These are phyloP conservation scores for Poronia punctata DNA, from an alignment of 495 filamentous ascomycete genomes.

Conservation along the genomic window DNA sequence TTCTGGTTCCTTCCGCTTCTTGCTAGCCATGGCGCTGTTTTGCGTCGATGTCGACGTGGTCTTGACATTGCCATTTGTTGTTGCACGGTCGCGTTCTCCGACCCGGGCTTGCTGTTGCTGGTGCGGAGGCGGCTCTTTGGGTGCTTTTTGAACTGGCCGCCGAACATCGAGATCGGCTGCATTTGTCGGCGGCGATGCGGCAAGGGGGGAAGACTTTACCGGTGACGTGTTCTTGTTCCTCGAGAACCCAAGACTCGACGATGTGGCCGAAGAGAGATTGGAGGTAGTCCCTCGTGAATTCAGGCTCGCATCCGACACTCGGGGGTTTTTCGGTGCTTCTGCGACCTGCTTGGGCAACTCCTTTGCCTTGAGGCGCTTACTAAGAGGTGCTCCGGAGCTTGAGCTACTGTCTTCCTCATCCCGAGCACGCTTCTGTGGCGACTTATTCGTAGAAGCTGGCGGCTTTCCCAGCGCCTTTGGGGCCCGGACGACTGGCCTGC, in stretches of 20 bases:
- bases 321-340: conserved; percentile 23
- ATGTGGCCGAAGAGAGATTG: too few species aligned
- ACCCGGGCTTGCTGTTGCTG: conserved; percentile 15
- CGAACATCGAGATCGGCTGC: conserved; percentile 55
- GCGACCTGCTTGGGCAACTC: conserved; percentile 19
- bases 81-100: conserved; percentile 17
- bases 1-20: conserved; percentile 35
- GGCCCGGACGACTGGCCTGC: conserved; percentile 20
- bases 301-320: conserved; percentile 42
- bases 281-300: conserved; percentile 28
- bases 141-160: conserved; percentile 24
- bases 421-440: conserved; percentile 29
- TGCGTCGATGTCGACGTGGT: conserved; percentile 10
- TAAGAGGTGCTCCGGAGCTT: conserved; percentile 43
- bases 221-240: conserved; percentile 51
- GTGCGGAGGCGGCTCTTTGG: conserved; percentile 14
- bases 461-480: conserved; percentile 23
- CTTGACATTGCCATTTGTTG: conserved; percentile 16
- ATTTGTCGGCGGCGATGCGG: conserved; percentile 69
- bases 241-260: conserved; percentile 24
- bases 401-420: conserved; percentile 47
- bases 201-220: conserved; percentile 66
- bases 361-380: conserved; percentile 41
- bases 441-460: conserved; percentile 15
- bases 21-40: conserved; percentile 14